Evolutionary conservation across 306 rosid genomes (phyloP), one percentile per base, ranked within the genome.

Genomic region (Astragalus membranaceus): DNA sequence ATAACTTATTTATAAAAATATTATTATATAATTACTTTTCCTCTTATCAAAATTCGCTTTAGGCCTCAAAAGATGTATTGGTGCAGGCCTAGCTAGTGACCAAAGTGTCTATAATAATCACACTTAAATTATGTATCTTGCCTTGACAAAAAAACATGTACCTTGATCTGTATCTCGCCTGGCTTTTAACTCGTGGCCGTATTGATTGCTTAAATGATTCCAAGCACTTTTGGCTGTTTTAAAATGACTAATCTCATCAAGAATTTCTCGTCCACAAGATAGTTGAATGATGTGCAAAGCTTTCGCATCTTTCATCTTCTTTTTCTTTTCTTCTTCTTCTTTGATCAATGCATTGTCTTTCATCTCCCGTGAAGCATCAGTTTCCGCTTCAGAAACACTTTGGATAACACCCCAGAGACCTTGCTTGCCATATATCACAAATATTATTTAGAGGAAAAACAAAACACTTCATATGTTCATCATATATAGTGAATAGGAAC

Each of bases 271-370:
- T 11, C 35, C 69, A 12, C 82, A 78, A 4, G 82, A 29, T 2
- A 72, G n/a, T 48, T 78, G 82, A 64, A 78, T 78, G 8, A 20
- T 49, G 32, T 72, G 78, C 26, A 78, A 49, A 23, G 74, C 82
- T 29, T 48, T 8, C 0, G 62, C 67, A 14, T 77, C 13, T 2
- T 36, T 5, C 43, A 0, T 57, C 14, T 17, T 43, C 30, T 26
- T 26, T 3, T 26, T 26, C 3, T 3, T 3, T 26, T 26, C 30
- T 3, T 26, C 30, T 3, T 26, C 30, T 26, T 26, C 30, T 26
- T 26, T 26, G 30, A 3, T 26, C 3, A 26, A 26, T 26, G 30
- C 30, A 26, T 3, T 26, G 30, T 77, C 13, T 2, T 36, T 5
- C 43, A 0, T 57, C 11, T 17, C 32, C 44, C 30, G 0, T n/a